Conservation (phyloP, 2,329 filamentous ascomycete genomes). For the Alternaria sp. region DNA sequence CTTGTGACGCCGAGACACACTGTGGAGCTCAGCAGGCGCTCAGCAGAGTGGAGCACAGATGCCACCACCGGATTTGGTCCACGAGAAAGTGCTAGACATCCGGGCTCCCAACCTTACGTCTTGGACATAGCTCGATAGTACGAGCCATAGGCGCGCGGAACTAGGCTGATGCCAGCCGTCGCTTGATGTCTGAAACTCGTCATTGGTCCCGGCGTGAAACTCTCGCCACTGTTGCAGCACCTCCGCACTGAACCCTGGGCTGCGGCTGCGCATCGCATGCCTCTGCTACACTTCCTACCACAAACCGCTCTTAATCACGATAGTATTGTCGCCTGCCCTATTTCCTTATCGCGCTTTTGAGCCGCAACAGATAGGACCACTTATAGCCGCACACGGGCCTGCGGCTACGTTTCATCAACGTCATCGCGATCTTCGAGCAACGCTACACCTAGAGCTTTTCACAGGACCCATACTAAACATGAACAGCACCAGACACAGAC, state of each 20-base stretch:
- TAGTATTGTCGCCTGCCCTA: slow-evolving; percentile 3
- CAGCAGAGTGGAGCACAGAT: neutral
- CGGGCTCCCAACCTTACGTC: neutral
- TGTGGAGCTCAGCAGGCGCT: neutral
- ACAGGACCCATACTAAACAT: slow-evolving; percentile 36
- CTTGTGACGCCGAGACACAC: neutral
- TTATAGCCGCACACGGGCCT: slow-evolving; percentile 25
- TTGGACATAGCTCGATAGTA: neutral
- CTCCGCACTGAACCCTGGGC: slow-evolving; percentile 19
- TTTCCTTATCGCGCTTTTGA: slow-evolving; percentile 3
- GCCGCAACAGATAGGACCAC: slow-evolving; percentile 12
- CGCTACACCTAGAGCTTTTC: slow-evolving; percentile 22
- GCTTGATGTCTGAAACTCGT: slow-evolving; percentile 22
- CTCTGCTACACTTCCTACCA: slow-evolving; percentile 21
- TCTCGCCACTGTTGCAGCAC: slow-evolving; percentile 22
- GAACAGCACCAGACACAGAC: slow-evolving; percentile 59
- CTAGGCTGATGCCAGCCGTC: slow-evolving; percentile 7
- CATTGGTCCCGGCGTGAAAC: slow-evolving; percentile 20
- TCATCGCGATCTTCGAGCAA: slow-evolving; percentile 34
- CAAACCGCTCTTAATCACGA: slow-evolving; percentile 9
- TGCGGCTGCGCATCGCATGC: neutral
- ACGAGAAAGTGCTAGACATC: neutral
- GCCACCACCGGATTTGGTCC: neutral
- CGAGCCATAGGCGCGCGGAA: neutral
- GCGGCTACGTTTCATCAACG: slow-evolving; percentile 32